Percentiles rank a stretch among this genome's conserved stretches.
Conservation (phyloP, 2,329 filamentous ascomycete genomes). For the Chalaropsis ovoidea region DNA sequence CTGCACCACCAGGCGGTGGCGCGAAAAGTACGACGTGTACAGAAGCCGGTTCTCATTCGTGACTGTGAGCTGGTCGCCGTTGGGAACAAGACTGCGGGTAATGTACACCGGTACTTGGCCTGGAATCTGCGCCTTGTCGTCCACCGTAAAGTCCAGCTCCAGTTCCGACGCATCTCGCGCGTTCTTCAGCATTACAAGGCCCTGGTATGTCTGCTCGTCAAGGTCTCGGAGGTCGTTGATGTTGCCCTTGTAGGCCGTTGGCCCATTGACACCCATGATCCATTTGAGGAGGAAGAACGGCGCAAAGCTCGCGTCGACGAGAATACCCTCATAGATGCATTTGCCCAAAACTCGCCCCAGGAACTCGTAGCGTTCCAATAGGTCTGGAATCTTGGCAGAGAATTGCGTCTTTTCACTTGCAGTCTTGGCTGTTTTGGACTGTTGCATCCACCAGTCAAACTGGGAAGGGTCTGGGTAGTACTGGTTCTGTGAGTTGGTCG, state of each 20-base stretch:
- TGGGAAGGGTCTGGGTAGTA: conserved; percentile 74
- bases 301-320: conserved; percentile 86
- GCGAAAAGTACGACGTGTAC: conserved; percentile 88
- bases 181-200: conserved; percentile 73
- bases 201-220: conserved; percentile 82
- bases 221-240: conserved; percentile 90
- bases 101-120: conserved; percentile 44
- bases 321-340: conserved; percentile 91
- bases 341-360: conserved; percentile 88
- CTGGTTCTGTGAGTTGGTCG: conserved; percentile 67
- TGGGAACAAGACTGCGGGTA: conserved; percentile 64
- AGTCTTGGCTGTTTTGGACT: conserved; percentile 36
- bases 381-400: conserved; percentile 30
- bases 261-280: conserved; percentile 55
- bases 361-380: conserved; percentile 76
- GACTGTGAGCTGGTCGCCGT: conserved; percentile 66
- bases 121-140: conserved; percentile 50
- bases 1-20: conserved; percentile 74
- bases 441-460: conserved; percentile 57
- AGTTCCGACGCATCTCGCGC: conserved; percentile 49
- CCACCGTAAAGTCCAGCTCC: conserved; percentile 78
- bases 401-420: background rate
- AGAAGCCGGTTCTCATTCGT: conserved; percentile 86
- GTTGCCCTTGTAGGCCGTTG: conserved; percentile 61
- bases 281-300: conserved; percentile 95